Evolutionary conservation across 2,329 filamentous ascomycete species (phyloP).

Genomic region (Coniochaeta ligniaria): DNA sequence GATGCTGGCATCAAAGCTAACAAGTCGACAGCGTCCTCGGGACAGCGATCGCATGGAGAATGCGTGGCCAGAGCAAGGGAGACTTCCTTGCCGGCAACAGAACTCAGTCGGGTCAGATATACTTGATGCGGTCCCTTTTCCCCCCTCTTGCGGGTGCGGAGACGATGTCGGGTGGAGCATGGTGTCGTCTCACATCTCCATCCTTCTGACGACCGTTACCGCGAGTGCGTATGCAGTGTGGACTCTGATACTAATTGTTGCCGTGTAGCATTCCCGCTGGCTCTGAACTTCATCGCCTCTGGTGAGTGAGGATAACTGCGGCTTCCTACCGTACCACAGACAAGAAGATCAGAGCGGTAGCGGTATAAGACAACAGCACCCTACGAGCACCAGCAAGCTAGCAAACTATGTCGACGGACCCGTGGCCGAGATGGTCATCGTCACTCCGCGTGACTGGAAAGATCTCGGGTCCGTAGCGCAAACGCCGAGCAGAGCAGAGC

Average conservation of each 20-base stretch:
- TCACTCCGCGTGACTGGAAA: not conserved
- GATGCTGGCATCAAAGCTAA: not conserved
- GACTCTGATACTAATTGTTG: constrained; percentile 19
- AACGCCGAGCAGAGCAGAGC: not conserved
- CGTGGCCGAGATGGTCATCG: no score
- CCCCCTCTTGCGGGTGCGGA: not conserved
- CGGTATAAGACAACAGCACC: constrained; percentile 22
- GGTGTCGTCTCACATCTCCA: constrained; percentile 3
- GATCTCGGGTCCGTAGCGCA: no score
- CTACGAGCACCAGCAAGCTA: constrained; percentile 7
- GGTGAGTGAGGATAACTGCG: constrained; percentile 60
- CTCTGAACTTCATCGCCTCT: constrained; percentile 85
- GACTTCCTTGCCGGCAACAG: constrained; percentile 71
- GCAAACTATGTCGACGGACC: no score
- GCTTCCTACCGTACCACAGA: constrained; percentile 17
- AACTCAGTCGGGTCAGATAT: constrained; percentile 71
- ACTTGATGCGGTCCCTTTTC: constrained; percentile 7
- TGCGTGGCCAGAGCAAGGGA: constrained; percentile 57
- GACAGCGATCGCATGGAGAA: constrained; percentile 47
- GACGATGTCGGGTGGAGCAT: constrained; percentile 1
- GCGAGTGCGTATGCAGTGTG: not conserved
- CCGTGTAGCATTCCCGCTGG: constrained; percentile 62
- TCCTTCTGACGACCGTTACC: not conserved
- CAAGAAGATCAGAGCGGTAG: constrained; percentile 56
- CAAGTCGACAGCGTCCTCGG: constrained; percentile 50